Evolutionary conservation across 176 grass and related monocot species (phyloP), one percentile per base, ranked within the genome.

Genomic region (Ananas comosus): DNA sequence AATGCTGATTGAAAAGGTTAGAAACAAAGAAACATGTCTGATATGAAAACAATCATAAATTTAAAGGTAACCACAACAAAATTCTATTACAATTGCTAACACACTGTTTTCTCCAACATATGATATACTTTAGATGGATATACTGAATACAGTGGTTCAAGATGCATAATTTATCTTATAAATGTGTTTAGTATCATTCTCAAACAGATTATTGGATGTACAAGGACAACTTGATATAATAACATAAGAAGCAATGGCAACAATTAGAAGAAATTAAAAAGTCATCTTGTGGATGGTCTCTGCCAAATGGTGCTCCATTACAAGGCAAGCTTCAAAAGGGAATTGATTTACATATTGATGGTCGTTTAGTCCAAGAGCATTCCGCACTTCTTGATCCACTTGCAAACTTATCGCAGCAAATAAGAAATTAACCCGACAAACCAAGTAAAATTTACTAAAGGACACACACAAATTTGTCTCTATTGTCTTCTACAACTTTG

Each of bases 261-360:
- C 23, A 48, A 72, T 58, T 64, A 33, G 19, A 59, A 21, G 13
- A 59, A 59, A 21, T 59, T 33, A 27, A 78, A 42, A 23, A 21
- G 53, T 65, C 12, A 92, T 88, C 92, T 86, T 89, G 17, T 85
- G 80, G 70, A 96, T 85, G 10, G 92, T 96, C 67, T 92, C 88
- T 0, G 92, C 92, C 29, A 96, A 72, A 71, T 96, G 86, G 68
- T 96, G 92, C 64, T 96, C 92, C 92, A 96, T 96, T 69, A 96
- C 92, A 66, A 96, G 73, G 73, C 92, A 96, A 72, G 88, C 92
- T 78, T 96, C 92, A 57, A 85, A 96, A 76, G 92, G 92, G 73
- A 96, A 96, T 72, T 96, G 92, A 70, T 96, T 96, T 67, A 64
- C 89, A 76, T 89, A 92, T 47, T 96, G 92, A 65, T 81, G 51